These are phyloP conservation scores for Ceratocystis cacaofunesta DNA, from an alignment of 2,329 filamentous ascomycete genomes.

Conservation along the genomic window DNA sequence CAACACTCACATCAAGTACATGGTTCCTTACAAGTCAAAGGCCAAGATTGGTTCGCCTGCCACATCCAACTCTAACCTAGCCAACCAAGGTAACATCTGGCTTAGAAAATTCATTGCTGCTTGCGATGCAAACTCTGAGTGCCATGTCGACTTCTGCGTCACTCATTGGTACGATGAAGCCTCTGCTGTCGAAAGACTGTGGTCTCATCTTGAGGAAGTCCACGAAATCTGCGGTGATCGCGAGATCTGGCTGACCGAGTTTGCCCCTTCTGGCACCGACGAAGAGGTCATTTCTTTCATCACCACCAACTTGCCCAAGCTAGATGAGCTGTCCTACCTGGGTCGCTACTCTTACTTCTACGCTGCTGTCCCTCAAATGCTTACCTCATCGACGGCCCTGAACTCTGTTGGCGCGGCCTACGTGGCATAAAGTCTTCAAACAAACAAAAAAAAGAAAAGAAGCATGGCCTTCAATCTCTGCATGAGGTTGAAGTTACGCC, in stretches of 20 bases:
- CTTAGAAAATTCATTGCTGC: conserved; percentile 36
- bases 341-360: conserved; percentile 45
- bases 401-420: conserved; percentile 36
- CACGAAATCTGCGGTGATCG: conserved; percentile 31
- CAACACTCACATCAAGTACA: conserved; percentile 35
- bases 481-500: no score
- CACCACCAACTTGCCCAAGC: conserved; percentile 30
- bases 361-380: conserved; percentile 27
- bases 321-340: conserved; percentile 37
- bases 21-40: conserved; percentile 40
- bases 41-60: conserved; percentile 43
- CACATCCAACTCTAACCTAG: conserved; percentile 42
- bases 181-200: conserved; percentile 35
- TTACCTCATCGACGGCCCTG: conserved; percentile 27
- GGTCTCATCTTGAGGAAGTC: conserved; percentile 36
- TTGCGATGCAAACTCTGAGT: conserved; percentile 32
- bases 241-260: conserved; percentile 51
- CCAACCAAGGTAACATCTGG: conserved; percentile 41
- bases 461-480: not conserved
- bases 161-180: conserved; percentile 49
- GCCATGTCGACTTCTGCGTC: conserved; percentile 44
- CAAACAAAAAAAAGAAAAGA: not conserved
- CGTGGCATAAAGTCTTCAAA: conserved; percentile 22
- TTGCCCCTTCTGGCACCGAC: conserved; percentile 35
- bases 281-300: conserved; percentile 36